A percentile compares a stretch with the other conserved stretches of the same genome.
Conservation (phyloP, 768 basidiomycete species). For the Panaeolus cyanescens region DNA sequence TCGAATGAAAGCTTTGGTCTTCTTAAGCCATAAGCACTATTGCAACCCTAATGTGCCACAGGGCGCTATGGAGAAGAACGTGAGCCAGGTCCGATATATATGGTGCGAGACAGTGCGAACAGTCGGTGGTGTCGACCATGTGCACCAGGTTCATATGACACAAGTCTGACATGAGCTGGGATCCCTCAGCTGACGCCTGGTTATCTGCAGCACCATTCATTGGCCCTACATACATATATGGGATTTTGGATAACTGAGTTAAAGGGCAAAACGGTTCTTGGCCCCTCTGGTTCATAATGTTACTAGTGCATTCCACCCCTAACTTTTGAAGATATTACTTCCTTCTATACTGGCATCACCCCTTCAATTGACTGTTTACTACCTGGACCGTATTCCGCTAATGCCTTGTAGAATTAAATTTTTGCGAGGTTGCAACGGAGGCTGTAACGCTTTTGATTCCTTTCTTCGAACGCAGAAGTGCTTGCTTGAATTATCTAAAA, state of each 20-base stretch:
- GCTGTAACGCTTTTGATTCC: no score
- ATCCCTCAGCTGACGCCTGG: background rate
- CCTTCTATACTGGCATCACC: no score
- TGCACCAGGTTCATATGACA: background rate
- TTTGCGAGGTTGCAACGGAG: no score
- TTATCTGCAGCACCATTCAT: background rate
- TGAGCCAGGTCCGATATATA: background rate
- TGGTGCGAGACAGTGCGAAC: background rate
- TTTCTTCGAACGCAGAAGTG: no score
- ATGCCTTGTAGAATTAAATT: no score
- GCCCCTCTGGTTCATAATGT: no score
- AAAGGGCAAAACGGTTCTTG: no score
- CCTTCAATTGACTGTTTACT: no score
- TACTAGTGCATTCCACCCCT: no score
- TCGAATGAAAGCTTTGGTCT: background rate
- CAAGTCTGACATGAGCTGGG: background rate
- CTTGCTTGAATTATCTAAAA: no score
- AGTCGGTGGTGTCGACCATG: background rate
- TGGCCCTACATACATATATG: background rate
- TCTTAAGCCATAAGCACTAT: background rate
- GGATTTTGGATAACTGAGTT: background rate
- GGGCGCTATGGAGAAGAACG: background rate
- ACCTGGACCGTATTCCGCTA: no score
- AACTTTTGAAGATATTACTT: no score
- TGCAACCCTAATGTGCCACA: background rate